Evolutionary conservation across 148 eudicot species (phyloP).

Genomic region (Vaccinium vitisidaea): DNA sequence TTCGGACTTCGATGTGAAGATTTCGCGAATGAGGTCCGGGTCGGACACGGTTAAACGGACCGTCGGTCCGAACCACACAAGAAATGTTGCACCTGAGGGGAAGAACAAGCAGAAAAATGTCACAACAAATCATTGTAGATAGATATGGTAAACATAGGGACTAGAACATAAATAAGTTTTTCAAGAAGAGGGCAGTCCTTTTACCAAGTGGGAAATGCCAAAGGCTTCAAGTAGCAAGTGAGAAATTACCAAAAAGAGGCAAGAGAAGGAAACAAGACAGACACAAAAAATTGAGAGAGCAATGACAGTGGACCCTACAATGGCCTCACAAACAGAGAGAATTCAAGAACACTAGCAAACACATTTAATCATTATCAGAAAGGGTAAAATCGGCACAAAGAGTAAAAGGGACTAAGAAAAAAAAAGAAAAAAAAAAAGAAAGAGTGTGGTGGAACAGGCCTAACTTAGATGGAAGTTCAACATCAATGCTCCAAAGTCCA

Average conservation of each 20-base stretch:
- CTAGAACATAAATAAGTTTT: background rate
- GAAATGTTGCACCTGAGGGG: constrained; percentile 69
- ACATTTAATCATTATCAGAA: constrained; percentile 9
- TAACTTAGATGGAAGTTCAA: constrained; percentile 17
- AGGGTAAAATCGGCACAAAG: constrained; percentile 7
- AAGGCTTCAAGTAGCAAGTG: constrained; percentile 44
- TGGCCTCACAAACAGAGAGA: constrained; percentile 19
- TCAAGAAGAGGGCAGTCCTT: background rate
- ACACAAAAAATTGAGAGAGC: constrained; percentile 14
- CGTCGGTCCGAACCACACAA: constrained; percentile 93
- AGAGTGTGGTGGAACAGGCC: constrained; percentile 15
- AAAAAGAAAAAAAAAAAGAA: background rate
- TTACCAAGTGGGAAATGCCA: constrained; percentile 22
- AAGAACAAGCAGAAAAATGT: background rate
- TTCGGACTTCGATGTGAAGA: constrained; percentile 72
- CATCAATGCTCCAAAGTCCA: constrained; percentile 1
- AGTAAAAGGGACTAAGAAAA: too few species aligned
- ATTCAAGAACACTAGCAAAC: constrained; percentile 7
- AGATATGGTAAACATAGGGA: background rate
- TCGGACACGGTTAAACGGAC: constrained; percentile 74
- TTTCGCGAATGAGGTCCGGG: constrained; percentile 79
- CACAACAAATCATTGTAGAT: background rate
- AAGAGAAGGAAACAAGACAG: constrained; percentile 24
- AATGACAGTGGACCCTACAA: background rate
- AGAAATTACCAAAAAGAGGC: constrained; percentile 39